Base-by-base conservation (phyloP, 768 basidiomycete genomes). In the Tylopilus rubrobrunneus region DNA sequence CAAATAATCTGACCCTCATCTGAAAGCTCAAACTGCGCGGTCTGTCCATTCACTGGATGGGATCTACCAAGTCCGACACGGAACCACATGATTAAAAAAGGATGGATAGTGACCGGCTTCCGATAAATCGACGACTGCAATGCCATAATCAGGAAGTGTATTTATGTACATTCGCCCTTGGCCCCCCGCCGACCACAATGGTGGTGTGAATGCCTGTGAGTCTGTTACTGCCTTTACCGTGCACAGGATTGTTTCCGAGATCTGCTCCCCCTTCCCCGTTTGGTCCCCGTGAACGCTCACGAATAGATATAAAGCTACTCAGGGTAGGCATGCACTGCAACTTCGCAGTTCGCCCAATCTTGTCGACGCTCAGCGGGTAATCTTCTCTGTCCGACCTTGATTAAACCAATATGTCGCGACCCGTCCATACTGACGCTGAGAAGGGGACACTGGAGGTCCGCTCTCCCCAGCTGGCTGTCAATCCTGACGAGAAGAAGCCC, bases 381-480 rank as follows among this genome's bases (percentile, higher is more conserved):
- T 58, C 40, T 48, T 52, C 52, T 58, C 59, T 33, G 59, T 59
- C 56, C 33, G 39, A 48, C 27, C 43, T 29, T 44, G 25, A n/a
- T 43, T 28, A 27, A 48, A 36, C 4, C 40, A 52, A 29, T 19
- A 82, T 83, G 81, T 75, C 79, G 45, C 73, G 65, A 56, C 70
- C 73, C 55, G 70, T 70, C 19, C 74, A 76, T 63, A 69, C 75
- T 61, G 82, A 85, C 61, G 75, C 79, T 39, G 84, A 86, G 73
- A 82, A 80, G 66, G 84, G 83, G 52, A 74, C 74, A 46, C 61
- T 80, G 51, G 83, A 82, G 48, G 65, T 75, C 48, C 68, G 71
- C 44, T 69, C 76, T 43, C 66, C 63, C 48, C 66, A 69, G 45
- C 28, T 68, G 29, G 42, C 66, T 42, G 66, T 64, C 45, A 63